Evolutionary conservation across 768 basidiomycete genomes (phyloP), one percentile per base, ranked within the genome.

Genomic region (Lactarius psammicola): DNA sequence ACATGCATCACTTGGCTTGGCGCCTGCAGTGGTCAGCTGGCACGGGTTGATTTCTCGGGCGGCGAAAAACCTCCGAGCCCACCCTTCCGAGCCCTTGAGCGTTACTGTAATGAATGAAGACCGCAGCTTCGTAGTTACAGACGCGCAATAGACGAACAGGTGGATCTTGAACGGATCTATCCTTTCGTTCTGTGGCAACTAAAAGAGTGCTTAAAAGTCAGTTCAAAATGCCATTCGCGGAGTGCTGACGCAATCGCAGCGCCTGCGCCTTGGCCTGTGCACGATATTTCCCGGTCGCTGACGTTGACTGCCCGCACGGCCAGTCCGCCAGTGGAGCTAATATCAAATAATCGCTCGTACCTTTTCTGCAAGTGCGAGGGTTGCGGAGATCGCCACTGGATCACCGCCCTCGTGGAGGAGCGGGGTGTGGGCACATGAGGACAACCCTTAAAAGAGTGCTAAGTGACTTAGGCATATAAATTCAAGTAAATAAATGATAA

Each of bases 121-220:
- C 59, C 49, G 63, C 36, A 58, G 63, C 58, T 20, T 18, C 63
- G 53, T 64, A 3, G 63, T 64, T 38, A 64, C 63, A 17, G 30
- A 13, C 4, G 2, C 6, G 31, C 40, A 36, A 38, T 63, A 56
- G 42, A 49, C 33, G 62, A 53, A 38, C 34, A 53, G 30, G 54
- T 54, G 13, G 58, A 54, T 59, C 34, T 30, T 46, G 44, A 46
- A 13, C 23, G 46, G 23, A 49, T 49, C 46, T 26, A 11, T 6
- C 20, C 23, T 1, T 31, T 34, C 5, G n/a, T 23, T 26, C 49
- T 40, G 36, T 38, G 11, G 26, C 56, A 18, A 53, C 38, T 46
- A 42, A 46, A 33, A 20, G 9, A 44, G 8, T 49, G 46, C 46
- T 26, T 49, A 49, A 26, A 49, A 49, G 46, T 20, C 46, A 49